Conservation (phyloP, 805 yeast species). For the Phaffomyces antillensis region DNA sequence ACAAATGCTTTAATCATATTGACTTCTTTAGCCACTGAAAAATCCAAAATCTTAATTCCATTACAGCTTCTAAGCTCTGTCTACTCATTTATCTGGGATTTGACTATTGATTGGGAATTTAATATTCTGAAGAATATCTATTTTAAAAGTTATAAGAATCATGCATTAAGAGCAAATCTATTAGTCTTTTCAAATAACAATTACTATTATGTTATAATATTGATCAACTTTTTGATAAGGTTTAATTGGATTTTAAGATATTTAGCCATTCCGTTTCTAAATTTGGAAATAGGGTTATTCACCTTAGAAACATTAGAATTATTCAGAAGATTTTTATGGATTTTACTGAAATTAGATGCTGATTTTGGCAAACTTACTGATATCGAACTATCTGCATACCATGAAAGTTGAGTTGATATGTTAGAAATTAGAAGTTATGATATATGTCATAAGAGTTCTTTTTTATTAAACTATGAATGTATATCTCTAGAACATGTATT, state of each 20-base stretch:
- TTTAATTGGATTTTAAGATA: constrained; percentile 69
- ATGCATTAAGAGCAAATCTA: constrained; percentile 21
- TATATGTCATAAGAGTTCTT: too few relatives aligned
- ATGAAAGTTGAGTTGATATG: constrained; percentile 1
- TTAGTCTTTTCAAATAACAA: background rate
- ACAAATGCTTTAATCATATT: constrained; percentile 51
- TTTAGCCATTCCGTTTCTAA: constrained; percentile 16
- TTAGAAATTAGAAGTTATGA: too few relatives aligned
- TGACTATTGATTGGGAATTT: constrained; percentile 83
- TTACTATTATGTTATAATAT: constrained; percentile 51
- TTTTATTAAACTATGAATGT: too few relatives aligned
- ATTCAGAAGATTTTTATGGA: constrained; percentile 85
- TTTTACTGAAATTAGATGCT: constrained; percentile 73
- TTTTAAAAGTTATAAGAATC: constrained; percentile 7
- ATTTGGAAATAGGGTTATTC: constrained; percentile 55
- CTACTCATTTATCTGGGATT: constrained; percentile 85
- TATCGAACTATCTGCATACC: constrained; percentile 5
- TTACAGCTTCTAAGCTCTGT: constrained; percentile 57
- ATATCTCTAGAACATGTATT: background rate
- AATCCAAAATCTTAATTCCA: constrained; percentile 4
- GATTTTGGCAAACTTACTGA: constrained; percentile 31
- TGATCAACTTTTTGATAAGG: constrained; percentile 57
- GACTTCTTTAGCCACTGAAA: constrained; percentile 23
- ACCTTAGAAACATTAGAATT: constrained; percentile 68
- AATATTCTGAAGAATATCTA: constrained; percentile 35